Evolutionary conservation across 257 asterid genomes (phyloP), one percentile per base, ranked within the genome.

Genomic region (Jaltomata sinuosa): DNA sequence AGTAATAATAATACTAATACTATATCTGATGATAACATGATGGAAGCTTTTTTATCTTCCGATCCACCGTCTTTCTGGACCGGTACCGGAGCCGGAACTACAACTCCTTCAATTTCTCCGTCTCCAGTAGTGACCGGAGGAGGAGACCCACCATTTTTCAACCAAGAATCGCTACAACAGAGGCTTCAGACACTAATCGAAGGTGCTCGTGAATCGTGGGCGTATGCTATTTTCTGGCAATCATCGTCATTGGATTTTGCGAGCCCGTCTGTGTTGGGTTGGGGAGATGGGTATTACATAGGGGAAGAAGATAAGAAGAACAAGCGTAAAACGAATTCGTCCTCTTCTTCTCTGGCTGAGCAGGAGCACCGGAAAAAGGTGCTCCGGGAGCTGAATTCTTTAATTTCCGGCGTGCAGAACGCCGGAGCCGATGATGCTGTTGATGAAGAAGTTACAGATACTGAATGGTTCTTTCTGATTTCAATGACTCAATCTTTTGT

Each of bases 221-320:
- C 99, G 3, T 95, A 95, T 78, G 98, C 98, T 1, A 95, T 95
- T 15, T 95, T 95, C 90, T 95, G 99, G 99, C 98, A 95, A 64
- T 87, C 92, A 0, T 91, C 98, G 2, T 92, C 80, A 3, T 80
- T 82, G 1, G 96, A 91, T 29, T 86, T 83, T 80, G 89, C 91
- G 4, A 88, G 88, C 22, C 88, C 93, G 0, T 47, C 94, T 0
- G 67, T 92, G 0, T 79, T 95, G 25, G 91, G 91, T 2, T 95
- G 98, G 98, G 98, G 97, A 32, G 98, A 95, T 79, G 98, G 98
- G 9, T 95, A 91, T 85, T 95, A 93, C 71, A 92, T 89, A 54
- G 97, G 97, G 11, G 98, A 93, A 50, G 97, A 93, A 50, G 89
- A 86, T 11, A 91, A 91, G 29, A 91, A 91, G 29, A 88, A 62